Conservation (phyloP, 371 early-diverging fungal species). For the Syncephalastrum monosporum region DNA sequence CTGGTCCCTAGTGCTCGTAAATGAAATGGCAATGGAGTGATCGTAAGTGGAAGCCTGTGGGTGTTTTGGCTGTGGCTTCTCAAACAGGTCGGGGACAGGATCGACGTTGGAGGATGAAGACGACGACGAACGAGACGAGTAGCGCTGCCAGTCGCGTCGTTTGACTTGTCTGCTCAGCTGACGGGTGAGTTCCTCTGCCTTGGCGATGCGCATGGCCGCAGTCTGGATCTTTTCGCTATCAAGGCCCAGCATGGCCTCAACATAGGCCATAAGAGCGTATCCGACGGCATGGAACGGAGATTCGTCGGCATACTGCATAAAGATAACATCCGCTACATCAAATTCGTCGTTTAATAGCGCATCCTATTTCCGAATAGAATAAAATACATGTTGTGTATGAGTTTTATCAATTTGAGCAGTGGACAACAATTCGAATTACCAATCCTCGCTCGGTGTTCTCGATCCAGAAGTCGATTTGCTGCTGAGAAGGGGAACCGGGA, state of each 20-base stretch:
- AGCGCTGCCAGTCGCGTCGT: constrained; percentile 20
- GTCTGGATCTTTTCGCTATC: constrained; percentile 37
- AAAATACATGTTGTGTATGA: not conserved
- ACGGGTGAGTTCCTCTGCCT: constrained; percentile 34
- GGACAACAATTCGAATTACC: constrained; percentile 21
- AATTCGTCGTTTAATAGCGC: constrained; percentile 50
- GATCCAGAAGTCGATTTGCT: constrained; percentile 40
- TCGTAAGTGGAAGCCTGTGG: too few relatives aligned
- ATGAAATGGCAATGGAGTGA: too few relatives aligned
- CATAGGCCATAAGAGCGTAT: constrained; percentile 46
- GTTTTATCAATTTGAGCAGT: not conserved
- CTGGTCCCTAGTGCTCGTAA: too few relatives aligned
- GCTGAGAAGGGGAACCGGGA: constrained; percentile 26
- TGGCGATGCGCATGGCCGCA: constrained; percentile 40
- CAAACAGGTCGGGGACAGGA: too few relatives aligned
- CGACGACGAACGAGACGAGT: too few relatives aligned
- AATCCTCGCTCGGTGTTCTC: constrained; percentile 46
- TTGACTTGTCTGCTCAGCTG: constrained; percentile 33
- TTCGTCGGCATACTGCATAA: constrained; percentile 35
- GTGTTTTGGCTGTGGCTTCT: too few relatives aligned
- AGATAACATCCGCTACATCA: constrained; percentile 37
- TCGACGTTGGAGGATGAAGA: too few relatives aligned
- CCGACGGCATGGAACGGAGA: constrained; percentile 55
- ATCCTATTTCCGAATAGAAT: constrained; percentile 22
- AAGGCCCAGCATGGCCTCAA: constrained; percentile 50